Base-by-base conservation (phyloP, 352 stramenopile species). In the Pythium plurisporium region DNA sequence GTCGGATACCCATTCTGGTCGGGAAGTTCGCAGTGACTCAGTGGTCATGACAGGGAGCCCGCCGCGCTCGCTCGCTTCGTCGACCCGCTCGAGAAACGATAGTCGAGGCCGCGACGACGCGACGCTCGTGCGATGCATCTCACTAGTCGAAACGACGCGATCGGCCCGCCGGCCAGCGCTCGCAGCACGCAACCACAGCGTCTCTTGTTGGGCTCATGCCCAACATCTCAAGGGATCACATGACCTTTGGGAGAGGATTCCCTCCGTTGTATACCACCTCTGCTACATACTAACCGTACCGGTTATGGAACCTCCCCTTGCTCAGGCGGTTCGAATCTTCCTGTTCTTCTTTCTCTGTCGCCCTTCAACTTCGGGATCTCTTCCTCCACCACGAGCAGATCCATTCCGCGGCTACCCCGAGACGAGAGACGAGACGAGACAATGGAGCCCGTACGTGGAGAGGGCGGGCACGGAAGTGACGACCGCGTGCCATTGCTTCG, bases 321-420 rank as follows among this genome's bases (percentile, higher is more conserved):
- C n/a, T 56, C 49, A 58, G 22, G 26, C 19, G 30, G 51, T 59
- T 59, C 51, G 51, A 59, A 59, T 59, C 51, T 50, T 59, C n/a
- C 3, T 27, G 26, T 17, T 40, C 17, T 42, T 9, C 34, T 37
- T 45, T 55, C 27, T 26, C 19, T 45, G 20, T 36, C 27, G 3
- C 44, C 50, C 51, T 59, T 59, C 51, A 59, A 59, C 51, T 49
- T 59, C 51, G 29, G 15, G 25, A 33, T 29, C n/a, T n/a, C n/a
- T n/a, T n/a, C n/a, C n/a, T n/a, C n/a, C n/a, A n/a, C n/a, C n/a
- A n/a, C n/a, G n/a, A n/a, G n/a, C n/a, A n/a, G n/a, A n/a, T n/a
- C n/a, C n/a, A n/a, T n/a, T n/a, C n/a, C n/a, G n/a, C n/a, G n/a
- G n/a, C n/a, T n/a, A n/a, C n/a, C n/a, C n/a, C n/a, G n/a, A n/a